Conservation (phyloP, 768 basidiomycete genomes). For the Tulasnella sp. region DNA sequence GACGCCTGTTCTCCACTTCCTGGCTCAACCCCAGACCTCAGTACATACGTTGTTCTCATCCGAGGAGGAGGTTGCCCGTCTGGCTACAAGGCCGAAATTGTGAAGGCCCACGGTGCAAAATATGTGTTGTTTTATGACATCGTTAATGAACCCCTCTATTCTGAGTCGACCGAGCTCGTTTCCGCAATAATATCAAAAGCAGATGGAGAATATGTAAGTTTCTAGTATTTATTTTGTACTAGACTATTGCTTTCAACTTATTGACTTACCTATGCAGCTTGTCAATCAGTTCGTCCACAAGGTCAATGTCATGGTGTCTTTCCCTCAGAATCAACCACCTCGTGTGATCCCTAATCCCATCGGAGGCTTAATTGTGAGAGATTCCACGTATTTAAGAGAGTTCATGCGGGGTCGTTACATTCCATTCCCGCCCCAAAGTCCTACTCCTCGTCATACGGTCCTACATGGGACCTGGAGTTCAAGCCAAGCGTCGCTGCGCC, state of each 20-base stretch:
- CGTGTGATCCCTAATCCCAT: not conserved
- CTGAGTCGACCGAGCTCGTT: conserved; percentile 31
- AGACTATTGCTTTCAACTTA: not conserved
- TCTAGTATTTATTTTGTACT: too few relatives aligned
- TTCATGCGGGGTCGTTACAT: not conserved
- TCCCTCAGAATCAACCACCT: not conserved
- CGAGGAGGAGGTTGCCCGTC: conserved; percentile 40
- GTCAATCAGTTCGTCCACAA: not conserved
- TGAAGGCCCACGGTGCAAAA: conserved; percentile 52
- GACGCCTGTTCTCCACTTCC: conserved; percentile 40
- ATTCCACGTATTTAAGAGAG: too few relatives aligned
- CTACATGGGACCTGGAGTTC: conserved; percentile 39
- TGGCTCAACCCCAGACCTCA: conserved; percentile 37
- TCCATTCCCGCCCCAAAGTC: conserved; percentile 24
- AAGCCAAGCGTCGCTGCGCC: conserved; percentile 38
- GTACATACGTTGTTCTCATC: conserved; percentile 39
- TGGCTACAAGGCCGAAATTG: conserved; percentile 51
- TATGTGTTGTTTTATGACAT: conserved; percentile 44
- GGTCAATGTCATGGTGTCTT: not conserved
- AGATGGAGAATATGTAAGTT: conserved; percentile 43
- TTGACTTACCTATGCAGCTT: not conserved
- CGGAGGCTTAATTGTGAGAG: conserved; percentile 34
- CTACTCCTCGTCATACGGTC: conserved; percentile 38
- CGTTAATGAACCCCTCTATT: conserved; percentile 43
- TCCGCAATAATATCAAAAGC: conserved; percentile 52